Evolutionary conservation across 2,329 filamentous ascomycete genomes (phyloP).

Genomic region (Colletotrichum tanaceti): DNA sequence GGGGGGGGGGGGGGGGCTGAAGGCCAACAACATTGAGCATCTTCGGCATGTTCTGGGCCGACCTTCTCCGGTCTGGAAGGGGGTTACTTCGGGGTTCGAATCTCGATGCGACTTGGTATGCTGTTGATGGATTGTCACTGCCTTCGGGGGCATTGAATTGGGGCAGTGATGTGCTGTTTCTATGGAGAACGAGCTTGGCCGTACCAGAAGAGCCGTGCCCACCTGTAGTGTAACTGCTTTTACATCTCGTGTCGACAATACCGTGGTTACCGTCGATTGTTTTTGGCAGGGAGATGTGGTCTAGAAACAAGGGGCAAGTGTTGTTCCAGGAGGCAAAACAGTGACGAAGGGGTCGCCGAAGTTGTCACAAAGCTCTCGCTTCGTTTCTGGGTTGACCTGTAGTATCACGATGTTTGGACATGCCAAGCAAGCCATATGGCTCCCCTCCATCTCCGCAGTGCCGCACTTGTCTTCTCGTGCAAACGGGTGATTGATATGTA

Average conservation of each 20-base stretch:
- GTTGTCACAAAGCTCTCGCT: slow-evolving; percentile 18
- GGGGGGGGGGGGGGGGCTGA: neutral
- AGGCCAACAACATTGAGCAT: no score
- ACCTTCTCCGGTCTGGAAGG: neutral
- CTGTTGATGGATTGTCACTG: neutral
- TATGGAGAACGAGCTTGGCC: neutral
- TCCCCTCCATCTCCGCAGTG: neutral
- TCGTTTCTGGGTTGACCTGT: slow-evolving; percentile 9
- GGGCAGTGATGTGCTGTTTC: neutral
- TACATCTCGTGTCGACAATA: neutral
- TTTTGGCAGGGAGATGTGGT: neutral
- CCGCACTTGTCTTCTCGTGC: slow-evolving; percentile 12
- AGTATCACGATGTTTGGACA: slow-evolving; percentile 34
- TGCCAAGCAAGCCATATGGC: slow-evolving; percentile 17
- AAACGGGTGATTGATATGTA: no score
- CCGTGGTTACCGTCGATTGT: neutral
- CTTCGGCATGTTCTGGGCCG: neutral
- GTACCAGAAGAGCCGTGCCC: neutral
- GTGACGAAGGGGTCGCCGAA: neutral
- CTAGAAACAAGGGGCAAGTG: neutral
- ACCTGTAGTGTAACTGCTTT: neutral
- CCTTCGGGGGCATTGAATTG: neutral
- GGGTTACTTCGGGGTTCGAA: neutral
- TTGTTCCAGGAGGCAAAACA: neutral
- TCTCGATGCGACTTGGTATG: neutral